phyloP scores from a whole-genome alignment of 306 rosid species.

The Fragaria vesca region DNA sequence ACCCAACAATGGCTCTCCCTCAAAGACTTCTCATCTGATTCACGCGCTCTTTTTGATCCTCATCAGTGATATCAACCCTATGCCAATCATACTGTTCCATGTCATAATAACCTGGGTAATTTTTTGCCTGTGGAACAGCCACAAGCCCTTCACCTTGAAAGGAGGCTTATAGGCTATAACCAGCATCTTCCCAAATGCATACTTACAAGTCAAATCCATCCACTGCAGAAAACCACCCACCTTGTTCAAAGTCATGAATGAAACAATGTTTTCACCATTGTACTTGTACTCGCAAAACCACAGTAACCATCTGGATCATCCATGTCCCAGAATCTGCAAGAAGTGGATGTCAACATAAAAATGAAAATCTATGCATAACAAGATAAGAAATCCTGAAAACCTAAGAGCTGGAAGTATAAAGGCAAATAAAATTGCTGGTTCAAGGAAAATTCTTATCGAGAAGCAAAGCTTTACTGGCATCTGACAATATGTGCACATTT shows the following conservation, averaged over 20 bases:
- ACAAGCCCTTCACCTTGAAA: constrained; percentile 76
- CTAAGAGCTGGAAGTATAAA: not conserved
- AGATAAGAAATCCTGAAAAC: not conserved
- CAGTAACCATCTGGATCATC: constrained; percentile 86
- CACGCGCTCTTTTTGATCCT: constrained; percentile 61
- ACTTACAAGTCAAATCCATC: constrained; percentile 76
- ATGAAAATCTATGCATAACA: not conserved
- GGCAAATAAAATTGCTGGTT: not conserved
- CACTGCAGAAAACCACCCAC: constrained; percentile 78
- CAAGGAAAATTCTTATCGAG: not conserved
- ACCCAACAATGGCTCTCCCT: constrained; percentile 70
- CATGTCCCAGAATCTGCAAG: constrained; percentile 84
- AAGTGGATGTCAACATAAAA: not conserved
- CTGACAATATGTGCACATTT: not conserved
- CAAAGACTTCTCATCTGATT: constrained; percentile 83
- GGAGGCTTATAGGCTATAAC: constrained; percentile 69
- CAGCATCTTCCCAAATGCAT: constrained; percentile 82
- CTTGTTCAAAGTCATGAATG: constrained; percentile 72
- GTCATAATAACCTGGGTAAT: constrained; percentile 64
- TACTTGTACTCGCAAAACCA: constrained; percentile 82
- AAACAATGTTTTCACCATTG: constrained; percentile 69
- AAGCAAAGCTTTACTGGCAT: not conserved
- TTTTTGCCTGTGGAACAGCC: constrained; percentile 78
- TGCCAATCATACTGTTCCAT: constrained; percentile 77
- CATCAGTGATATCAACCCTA: constrained; percentile 63